Conservation (phyloP, 73 alveolate genomes). For the Uronychia binucleata region DNA sequence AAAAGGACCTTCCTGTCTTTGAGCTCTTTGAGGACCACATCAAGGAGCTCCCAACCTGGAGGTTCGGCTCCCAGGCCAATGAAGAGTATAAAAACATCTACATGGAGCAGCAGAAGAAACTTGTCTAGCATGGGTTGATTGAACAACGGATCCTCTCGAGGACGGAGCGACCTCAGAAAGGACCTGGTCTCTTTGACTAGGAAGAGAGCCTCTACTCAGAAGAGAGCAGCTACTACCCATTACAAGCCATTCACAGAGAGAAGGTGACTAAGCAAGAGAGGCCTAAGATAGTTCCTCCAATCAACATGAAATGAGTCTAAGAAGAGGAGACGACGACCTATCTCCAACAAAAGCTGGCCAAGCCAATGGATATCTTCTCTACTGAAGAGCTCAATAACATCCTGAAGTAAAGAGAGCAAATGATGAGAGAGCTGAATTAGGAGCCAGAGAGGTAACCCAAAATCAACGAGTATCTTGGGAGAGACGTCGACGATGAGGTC, state of each 20-base stretch:
- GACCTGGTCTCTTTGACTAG: background rate
- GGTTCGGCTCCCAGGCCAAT: slow-evolving; percentile 46
- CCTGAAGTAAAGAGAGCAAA: background rate
- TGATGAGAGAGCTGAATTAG: background rate
- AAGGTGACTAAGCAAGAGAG: background rate
- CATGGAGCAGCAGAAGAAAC: slow-evolving; percentile 37
- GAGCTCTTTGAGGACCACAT: slow-evolving; percentile 56
- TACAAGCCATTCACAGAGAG: background rate
- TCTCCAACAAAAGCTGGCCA: background rate
- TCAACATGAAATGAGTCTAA: too few species aligned
- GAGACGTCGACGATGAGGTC: background rate
- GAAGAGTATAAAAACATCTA: slow-evolving; percentile 54
- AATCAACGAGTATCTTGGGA: background rate
- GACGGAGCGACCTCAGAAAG: background rate
- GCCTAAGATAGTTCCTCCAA: background rate
- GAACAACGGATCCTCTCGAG: background rate
- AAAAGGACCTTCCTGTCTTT: slow-evolving; percentile 47
- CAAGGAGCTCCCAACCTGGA: slow-evolving; percentile 53
- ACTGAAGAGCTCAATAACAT: background rate
- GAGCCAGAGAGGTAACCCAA: background rate
- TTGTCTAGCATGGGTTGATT: background rate
- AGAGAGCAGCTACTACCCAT: background rate
- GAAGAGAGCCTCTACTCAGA: background rate
- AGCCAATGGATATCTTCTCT: background rate
- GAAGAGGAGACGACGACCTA: background rate